Percentiles rank a stretch among this genome's conserved stretches.
Evolutionary conservation across 75 land plant species (phyloP).

Genomic region (Sequoiadendron giganteum): DNA sequence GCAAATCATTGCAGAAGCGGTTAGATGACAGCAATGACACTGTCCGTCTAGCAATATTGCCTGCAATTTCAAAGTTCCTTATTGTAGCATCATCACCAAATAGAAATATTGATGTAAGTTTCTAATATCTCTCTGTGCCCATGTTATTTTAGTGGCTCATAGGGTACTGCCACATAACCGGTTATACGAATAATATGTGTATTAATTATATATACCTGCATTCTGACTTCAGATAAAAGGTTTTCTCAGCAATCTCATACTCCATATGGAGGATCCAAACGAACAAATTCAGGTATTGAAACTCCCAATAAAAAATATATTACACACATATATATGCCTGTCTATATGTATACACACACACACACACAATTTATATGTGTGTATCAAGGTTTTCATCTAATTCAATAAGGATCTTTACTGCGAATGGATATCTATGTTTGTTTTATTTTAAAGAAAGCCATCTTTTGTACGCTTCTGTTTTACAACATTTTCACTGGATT

Average conservation of each 20-base stretch:
- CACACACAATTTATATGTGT: neutral
- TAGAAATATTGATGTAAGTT: neutral
- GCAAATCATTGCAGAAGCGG: constrained; percentile 26
- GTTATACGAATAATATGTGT: neutral
- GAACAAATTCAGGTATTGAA: constrained; percentile 26
- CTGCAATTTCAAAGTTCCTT: constrained; percentile 26
- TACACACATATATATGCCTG: too few species aligned
- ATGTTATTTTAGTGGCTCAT: neutral
- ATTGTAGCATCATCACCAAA: constrained; percentile 18
- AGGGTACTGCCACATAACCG: neutral
- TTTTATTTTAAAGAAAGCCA: neutral
- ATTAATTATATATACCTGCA: neutral
- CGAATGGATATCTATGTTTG: neutral
- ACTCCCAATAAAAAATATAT: neutral
- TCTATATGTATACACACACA: too few species aligned
- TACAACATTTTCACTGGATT: neutral
- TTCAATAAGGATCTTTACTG: neutral
- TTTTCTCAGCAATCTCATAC: constrained; percentile 24
- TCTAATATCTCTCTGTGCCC: neutral
- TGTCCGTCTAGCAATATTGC: constrained; percentile 35
- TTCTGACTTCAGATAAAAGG: constrained; percentile 24
- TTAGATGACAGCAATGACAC: constrained; percentile 39
- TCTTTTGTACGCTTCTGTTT: neutral
- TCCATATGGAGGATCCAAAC: constrained; percentile 37
- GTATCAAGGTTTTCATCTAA: neutral